Conservation (phyloP, 2,329 filamentous ascomycete species). For the Calonectria henricotiae region DNA sequence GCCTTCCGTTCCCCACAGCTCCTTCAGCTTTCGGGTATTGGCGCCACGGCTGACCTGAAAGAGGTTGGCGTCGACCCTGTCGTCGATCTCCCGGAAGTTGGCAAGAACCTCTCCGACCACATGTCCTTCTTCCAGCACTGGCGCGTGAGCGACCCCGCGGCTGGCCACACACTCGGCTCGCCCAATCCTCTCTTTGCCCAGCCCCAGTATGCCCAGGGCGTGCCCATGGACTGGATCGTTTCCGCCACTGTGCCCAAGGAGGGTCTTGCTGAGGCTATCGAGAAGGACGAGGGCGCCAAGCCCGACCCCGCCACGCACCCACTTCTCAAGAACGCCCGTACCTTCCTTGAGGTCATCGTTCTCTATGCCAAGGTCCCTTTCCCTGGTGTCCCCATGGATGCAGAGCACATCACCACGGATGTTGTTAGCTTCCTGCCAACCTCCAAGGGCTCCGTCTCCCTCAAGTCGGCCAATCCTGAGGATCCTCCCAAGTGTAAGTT, state of each 20-base stretch:
- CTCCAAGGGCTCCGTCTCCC: slow-evolving; percentile 45
- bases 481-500: slow-evolving; percentile 48
- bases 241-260: slow-evolving; percentile 51
- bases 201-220: slow-evolving; percentile 58
- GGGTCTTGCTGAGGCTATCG: slow-evolving; percentile 54
- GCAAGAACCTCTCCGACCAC: slow-evolving; percentile 60
- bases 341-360: slow-evolving; percentile 49
- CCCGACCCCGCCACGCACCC: slow-evolving; percentile 53
- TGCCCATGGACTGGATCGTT: slow-evolving; percentile 59
- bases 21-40: slow-evolving; percentile 67
- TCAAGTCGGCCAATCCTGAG: slow-evolving; percentile 44
- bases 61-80: slow-evolving; percentile 59
- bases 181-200: slow-evolving; percentile 56
- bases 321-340: slow-evolving; percentile 53
- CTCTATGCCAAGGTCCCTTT: slow-evolving; percentile 49
- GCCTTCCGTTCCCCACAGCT: slow-evolving; percentile 66
- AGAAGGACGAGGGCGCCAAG: slow-evolving; percentile 55
- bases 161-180: slow-evolving; percentile 56
- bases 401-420: slow-evolving; percentile 48
- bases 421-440: slow-evolving; percentile 49
- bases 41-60: slow-evolving; percentile 59
- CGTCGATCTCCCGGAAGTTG: slow-evolving; percentile 66
- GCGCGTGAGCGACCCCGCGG: slow-evolving; percentile 56
- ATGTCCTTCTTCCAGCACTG: slow-evolving; percentile 51
- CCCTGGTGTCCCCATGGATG: slow-evolving; percentile 43